Conservation (phyloP, 148 eudicot species). For the Rhododendron griersonianum region DNA sequence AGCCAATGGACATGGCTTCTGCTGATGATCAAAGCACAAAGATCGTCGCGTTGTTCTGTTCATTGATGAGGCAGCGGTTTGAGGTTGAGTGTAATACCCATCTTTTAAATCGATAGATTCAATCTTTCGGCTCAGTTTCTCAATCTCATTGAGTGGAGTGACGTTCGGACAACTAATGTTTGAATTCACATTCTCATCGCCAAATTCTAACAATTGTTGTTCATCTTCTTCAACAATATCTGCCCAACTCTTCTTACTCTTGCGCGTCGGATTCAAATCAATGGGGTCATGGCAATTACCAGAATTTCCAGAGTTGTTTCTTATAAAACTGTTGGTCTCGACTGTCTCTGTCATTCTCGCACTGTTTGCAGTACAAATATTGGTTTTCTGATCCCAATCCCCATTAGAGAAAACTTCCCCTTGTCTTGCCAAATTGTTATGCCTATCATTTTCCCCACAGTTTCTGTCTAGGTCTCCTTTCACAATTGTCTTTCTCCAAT, state of each 20-base stretch:
- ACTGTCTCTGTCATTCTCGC: not conserved
- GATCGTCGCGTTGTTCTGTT: constrained; percentile 20
- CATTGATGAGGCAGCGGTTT: not conserved
- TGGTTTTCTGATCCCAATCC: not conserved
- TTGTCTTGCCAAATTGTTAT: too few species aligned
- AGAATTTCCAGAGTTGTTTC: not conserved
- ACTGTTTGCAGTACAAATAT: not conserved
- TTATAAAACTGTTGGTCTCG: not conserved
- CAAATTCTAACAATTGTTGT: constrained; percentile 8
- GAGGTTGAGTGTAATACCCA: constrained; percentile 20
- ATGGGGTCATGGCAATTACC: not conserved
- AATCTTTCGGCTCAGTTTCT: constrained; percentile 18
- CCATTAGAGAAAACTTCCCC: not conserved
- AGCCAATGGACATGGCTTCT: constrained; percentile 10
- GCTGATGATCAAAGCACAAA: constrained; percentile 29
- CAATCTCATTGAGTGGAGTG: constrained; percentile 4
- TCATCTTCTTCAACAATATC: constrained; percentile 86
- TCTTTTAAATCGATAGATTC: constrained; percentile 17
- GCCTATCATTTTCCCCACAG: not conserved
- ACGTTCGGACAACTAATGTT: constrained; percentile 15
- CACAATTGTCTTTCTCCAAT: constrained; percentile 4
- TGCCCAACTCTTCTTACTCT: constrained; percentile 64
- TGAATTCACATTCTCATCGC: constrained; percentile 26
- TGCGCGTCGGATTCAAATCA: not conserved
- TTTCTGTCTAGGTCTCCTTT: not conserved